Evolutionary conservation across 306 rosid genomes (phyloP), one percentile per base, ranked within the genome.

Genomic region (Fragaria ananassa): DNA sequence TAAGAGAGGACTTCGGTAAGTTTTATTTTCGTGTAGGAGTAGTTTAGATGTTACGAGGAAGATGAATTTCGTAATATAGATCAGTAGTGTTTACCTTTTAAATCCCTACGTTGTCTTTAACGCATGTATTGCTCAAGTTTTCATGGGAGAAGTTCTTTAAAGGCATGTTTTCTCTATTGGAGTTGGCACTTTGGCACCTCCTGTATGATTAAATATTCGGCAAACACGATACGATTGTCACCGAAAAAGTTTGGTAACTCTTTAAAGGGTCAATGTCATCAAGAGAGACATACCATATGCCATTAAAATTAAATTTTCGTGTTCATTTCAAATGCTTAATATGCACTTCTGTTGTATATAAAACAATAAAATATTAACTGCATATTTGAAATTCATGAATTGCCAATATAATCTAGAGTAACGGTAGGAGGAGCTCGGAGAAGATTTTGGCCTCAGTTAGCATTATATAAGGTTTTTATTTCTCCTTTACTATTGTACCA

Each of bases 21-120:
- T 78, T 67, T 25, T 68, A 23, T 8, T 75, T 57, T 67, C 12
- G 68, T 29, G 70, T 47, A 64, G 68, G 79, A 53, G 56, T 44
- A 70, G 42, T 62, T 31, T 27, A 62, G 13, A 47, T 66, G 66
- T 42, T 64, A 46, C 60, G 74, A 62, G 62, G 78, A 29, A 54
- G 58, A 31, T 44, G 63, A 13, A 37, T 73, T 29, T 37, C 57
- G 18, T 21, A 12, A 9, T 34, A 44, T 64, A 25, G 60, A 44
- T 66, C 23, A 31, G 46, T 72, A 18, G 4, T 45, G 63, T 47
- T 53, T n/a, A 21, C 45, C 31, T 78, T 47, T 62, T 15, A n/a
- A 69, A 71, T 60, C 64, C 76, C 50, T 46, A 12, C n/a, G 15
- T 62, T 76, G 31, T 27, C 49, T 61, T 25, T 15, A 15, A 34